phyloP scores from a whole-genome alignment of 176 grass and related monocot genomes.

The Triticum urartu region DNA sequence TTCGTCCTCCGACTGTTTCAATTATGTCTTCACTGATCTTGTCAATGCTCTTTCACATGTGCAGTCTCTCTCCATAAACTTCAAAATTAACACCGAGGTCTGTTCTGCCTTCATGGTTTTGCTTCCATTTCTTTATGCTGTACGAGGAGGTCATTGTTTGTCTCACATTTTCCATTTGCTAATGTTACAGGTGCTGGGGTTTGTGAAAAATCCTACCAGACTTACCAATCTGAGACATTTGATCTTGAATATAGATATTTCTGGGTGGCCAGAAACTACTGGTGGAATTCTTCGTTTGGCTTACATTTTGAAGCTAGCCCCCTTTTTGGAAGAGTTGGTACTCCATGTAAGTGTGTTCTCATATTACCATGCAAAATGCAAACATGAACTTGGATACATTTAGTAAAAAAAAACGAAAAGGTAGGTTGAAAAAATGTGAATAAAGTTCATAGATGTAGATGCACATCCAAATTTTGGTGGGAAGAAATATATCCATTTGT shows the following conservation, averaged over 20 bases:
- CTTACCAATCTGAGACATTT: neutral
- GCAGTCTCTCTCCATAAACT: neutral
- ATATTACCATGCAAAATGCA: neutral
- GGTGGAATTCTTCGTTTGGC: neutral
- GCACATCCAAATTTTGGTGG: too few relatives aligned
- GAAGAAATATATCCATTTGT: too few relatives aligned
- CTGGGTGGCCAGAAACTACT: neutral
- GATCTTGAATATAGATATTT: neutral
- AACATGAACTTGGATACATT: too few relatives aligned
- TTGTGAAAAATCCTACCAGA: neutral
- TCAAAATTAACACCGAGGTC: neutral
- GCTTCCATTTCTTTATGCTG: neutral
- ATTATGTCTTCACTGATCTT: neutral
- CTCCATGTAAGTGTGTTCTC: neutral
- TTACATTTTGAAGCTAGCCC: neutral
- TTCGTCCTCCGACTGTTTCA: neutral
- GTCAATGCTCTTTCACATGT: neutral
- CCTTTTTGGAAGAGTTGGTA: neutral
- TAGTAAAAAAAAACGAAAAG: too few relatives aligned
- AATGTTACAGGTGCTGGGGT: neutral
- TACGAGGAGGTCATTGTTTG: neutral
- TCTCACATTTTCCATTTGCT: neutral
- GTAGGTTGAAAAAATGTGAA: too few relatives aligned
- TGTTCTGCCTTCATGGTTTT: too few relatives aligned
- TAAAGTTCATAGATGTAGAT: too few relatives aligned